phyloP scores from a whole-genome alignment of 257 asterid genomes.

The Salvia splendens region DNA sequence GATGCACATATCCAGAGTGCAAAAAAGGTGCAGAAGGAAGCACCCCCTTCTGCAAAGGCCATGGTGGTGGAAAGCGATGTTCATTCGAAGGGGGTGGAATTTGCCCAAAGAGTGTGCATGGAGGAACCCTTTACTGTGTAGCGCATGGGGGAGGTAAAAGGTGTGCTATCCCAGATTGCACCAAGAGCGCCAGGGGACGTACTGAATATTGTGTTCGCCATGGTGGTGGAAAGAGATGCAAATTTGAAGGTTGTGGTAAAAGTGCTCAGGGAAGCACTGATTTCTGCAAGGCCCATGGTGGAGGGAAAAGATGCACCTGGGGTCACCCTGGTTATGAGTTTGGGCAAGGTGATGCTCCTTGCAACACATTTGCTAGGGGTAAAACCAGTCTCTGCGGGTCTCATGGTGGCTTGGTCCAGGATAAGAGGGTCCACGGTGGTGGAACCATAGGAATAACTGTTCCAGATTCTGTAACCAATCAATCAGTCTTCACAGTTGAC shows the following conservation, averaged over 20 bases:
- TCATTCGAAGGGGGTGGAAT: conserved; percentile 74
- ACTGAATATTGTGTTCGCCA: conserved; percentile 89
- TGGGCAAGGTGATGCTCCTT: conserved; percentile 62
- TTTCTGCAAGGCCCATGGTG: conserved; percentile 96
- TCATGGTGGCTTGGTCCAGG: conserved; percentile 78
- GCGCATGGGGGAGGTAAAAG: conserved; percentile 98
- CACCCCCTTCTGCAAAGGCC: conserved; percentile 90
- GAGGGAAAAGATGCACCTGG: conserved; percentile 91
- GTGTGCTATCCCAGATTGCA: conserved; percentile 73
- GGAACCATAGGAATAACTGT: conserved; percentile 54
- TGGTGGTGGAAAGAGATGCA: conserved; percentile 96
- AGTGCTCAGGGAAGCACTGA: conserved; percentile 98
- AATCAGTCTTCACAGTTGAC: conserved; percentile 33
- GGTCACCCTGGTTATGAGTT: conserved; percentile 71
- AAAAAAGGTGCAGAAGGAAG: conserved; percentile 94
- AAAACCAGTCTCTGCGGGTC: conserved; percentile 73
- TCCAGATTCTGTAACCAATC: conserved; percentile 42
- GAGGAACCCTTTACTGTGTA: conserved; percentile 84
- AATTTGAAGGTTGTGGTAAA: conserved; percentile 74
- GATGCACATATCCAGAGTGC: conserved; percentile 70
- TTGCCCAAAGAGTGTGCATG: conserved; percentile 95
- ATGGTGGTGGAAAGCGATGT: conserved; percentile 93
- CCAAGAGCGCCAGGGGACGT: conserved; percentile 93
- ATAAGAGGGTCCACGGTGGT: conserved; percentile 84
- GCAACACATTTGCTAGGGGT: conserved; percentile 73